Evolutionary conservation across 2,329 filamentous ascomycete genomes (phyloP).

Genomic region (Cercospora zeae-maydis): DNA sequence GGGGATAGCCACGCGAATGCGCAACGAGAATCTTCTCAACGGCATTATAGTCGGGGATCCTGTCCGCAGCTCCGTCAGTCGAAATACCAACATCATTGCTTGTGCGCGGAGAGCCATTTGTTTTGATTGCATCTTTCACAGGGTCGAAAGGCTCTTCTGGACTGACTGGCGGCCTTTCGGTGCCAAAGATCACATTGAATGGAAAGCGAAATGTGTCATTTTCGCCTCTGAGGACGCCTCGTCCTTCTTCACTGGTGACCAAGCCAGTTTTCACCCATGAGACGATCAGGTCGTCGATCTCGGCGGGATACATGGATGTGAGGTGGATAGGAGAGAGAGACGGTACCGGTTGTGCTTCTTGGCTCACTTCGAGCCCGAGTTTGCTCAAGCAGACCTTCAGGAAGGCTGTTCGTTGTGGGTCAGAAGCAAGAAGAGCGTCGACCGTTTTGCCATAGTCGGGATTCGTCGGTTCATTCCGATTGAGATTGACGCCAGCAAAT

Average conservation of each 20-base stretch:
- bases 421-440: constrained; percentile 62
- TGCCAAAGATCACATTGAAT: neutral
- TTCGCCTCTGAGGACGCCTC: constrained; percentile 73
- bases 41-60: constrained; percentile 69
- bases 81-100: constrained; percentile 28
- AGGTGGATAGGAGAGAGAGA: constrained; percentile 80
- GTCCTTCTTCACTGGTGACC: constrained; percentile 50
- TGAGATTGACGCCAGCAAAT: constrained; percentile 77
- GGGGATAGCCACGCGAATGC: constrained; percentile 66
- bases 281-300: constrained; percentile 65
- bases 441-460: constrained; percentile 70
- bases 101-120: constrained; percentile 4
- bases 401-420: constrained; percentile 68
- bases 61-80: constrained; percentile 42
- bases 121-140: constrained; percentile 20
- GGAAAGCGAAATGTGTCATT: constrained; percentile 66
- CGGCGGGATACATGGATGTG: constrained; percentile 62
- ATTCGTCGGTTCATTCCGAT: constrained; percentile 57
- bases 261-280: constrained; percentile 64
- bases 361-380: constrained; percentile 73
- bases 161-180: neutral
- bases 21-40: constrained; percentile 68
- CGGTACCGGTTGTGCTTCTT: constrained; percentile 66
- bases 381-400: constrained; percentile 75
- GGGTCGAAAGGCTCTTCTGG: constrained; percentile 20